These are phyloP conservation scores for Cladophialophora yegresii DNA, from an alignment of 2,329 filamentous ascomycete species.

Conservation along the genomic window DNA sequence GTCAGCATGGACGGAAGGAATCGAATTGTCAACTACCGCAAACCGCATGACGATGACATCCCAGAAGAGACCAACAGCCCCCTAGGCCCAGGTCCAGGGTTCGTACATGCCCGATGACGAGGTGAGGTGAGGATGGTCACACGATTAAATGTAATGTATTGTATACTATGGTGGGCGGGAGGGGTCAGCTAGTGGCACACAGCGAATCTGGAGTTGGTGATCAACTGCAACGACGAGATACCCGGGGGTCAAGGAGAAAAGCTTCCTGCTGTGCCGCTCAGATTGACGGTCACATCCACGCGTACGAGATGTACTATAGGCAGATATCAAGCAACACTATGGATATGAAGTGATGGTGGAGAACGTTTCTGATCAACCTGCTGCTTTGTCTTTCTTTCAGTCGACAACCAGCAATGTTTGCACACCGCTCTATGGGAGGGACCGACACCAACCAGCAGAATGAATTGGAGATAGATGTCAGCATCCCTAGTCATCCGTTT, in stretches of 20 bases:
- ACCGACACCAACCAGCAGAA: background rate
- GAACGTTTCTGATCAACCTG: background rate
- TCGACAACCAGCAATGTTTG: background rate
- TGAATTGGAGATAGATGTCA: background rate
- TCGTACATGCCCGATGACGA: constrained; percentile 9
- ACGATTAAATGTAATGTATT: constrained; percentile 4
- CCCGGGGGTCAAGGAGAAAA: background rate
- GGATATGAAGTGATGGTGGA: background rate
- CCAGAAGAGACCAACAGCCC: constrained; percentile 6
- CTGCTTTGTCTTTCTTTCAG: background rate
- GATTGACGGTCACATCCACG: background rate
- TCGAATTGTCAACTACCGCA: constrained; percentile 15
- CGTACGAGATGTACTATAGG: background rate
- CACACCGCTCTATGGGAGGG: background rate
- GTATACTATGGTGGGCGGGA: background rate
- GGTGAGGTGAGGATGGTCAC: background rate
- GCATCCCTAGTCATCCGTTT: background rate
- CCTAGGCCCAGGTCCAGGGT: background rate
- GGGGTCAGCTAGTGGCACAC: background rate
- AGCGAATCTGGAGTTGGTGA: background rate
- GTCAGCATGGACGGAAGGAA: constrained; percentile 19
- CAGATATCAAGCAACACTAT: background rate
- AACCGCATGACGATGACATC: constrained; percentile 6
- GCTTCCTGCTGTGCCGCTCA: background rate
- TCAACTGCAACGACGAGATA: background rate